phyloP scores from a whole-genome alignment of 2,329 filamentous ascomycete species.

The Fusarium subtropicale region DNA sequence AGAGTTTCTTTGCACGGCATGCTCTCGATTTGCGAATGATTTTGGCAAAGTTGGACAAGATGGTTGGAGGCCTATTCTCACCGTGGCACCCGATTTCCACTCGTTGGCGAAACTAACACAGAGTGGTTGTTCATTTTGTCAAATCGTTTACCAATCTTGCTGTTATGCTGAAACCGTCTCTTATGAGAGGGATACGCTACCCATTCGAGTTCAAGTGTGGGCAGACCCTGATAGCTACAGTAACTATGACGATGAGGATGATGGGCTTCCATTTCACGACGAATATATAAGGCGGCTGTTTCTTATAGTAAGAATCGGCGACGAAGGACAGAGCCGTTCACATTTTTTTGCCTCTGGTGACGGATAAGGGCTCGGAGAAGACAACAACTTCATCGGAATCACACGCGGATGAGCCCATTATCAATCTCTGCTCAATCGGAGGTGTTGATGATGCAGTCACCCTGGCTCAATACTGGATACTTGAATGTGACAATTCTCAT shows the following conservation, averaged over 20 bases:
- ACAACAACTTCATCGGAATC: too few species aligned
- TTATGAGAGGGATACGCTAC: neutral
- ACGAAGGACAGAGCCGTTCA: neutral
- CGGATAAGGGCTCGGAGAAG: neutral
- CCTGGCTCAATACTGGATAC: neutral
- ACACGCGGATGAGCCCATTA: neutral
- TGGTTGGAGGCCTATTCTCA: neutral
- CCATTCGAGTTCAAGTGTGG: neutral
- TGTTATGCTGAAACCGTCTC: neutral
- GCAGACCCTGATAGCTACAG: neutral
- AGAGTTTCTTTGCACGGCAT: conserved; percentile 5
- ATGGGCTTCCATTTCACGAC: neutral
- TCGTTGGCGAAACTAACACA: neutral
- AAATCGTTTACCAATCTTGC: neutral
- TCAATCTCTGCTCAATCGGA: neutral
- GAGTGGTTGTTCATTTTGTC: neutral
- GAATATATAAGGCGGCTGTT: neutral
- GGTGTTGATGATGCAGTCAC: neutral
- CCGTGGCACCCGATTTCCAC: neutral
- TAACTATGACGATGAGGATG: neutral
- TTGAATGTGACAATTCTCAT: neutral
- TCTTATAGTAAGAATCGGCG: neutral
- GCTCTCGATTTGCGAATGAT: neutral
- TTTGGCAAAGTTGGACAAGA: neutral
- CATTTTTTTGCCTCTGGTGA: neutral